Conservation (phyloP, 176 grass and related monocot species). For the Saccharum spontaneum region DNA sequence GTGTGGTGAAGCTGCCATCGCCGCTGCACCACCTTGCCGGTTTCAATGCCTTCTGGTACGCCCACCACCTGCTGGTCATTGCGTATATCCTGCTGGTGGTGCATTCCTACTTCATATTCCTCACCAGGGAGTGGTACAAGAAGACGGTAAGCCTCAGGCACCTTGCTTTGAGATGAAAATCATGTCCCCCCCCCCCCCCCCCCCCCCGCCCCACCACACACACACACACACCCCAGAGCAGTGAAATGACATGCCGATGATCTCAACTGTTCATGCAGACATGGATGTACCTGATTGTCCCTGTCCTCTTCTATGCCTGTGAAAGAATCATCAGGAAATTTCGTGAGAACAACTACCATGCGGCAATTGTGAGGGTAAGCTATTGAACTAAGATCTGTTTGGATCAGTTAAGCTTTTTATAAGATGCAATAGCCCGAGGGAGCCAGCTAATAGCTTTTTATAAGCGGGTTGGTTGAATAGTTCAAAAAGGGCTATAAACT, state of each 20-base stretch:
- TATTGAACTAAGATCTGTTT: constrained; percentile 8
- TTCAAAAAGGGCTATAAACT: no score
- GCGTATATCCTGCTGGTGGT: constrained; percentile 80
- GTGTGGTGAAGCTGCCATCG: constrained; percentile 84
- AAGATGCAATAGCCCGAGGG: no score
- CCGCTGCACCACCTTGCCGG: constrained; percentile 93
- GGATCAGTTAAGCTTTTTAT: no score
- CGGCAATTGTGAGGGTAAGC: constrained; percentile 74
- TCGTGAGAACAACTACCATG: constrained; percentile 74
- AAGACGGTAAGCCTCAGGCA: constrained; percentile 66
- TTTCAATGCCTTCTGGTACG: constrained; percentile 99
- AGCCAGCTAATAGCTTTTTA: no score
- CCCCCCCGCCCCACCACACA: no score
- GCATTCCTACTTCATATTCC: constrained; percentile 96
- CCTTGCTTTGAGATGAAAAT: not conserved
- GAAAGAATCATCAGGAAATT: constrained; percentile 95
- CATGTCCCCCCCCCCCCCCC: not conserved
- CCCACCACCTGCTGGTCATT: constrained; percentile 87
- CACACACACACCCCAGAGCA: not conserved
- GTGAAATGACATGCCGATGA: constrained; percentile 20
- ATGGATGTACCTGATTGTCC: constrained; percentile 97
- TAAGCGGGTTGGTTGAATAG: no score
- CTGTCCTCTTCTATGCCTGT: constrained; percentile 88
- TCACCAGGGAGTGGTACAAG: constrained; percentile 92
- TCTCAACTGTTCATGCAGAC: constrained; percentile 57